These are phyloP conservation scores for Abrus precatorius DNA, from an alignment of 306 rosid genomes.

Conservation along the genomic window DNA sequence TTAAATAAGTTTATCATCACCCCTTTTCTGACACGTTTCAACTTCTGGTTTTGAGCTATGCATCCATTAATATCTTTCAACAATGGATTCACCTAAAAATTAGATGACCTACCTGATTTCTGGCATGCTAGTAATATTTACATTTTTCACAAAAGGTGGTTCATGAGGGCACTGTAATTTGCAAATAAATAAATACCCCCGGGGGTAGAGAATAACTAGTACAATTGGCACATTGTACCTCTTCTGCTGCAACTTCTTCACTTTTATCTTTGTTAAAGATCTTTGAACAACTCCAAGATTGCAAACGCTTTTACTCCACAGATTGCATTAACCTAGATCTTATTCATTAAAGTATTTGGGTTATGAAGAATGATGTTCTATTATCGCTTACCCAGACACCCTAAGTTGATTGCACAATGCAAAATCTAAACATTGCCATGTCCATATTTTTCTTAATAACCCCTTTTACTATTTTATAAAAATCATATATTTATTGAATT, in stretches of 20 bases:
- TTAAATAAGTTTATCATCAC: neutral
- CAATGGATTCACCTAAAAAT: conserved; percentile 17
- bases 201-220: conserved; percentile 19
- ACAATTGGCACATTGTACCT: conserved; percentile 31
- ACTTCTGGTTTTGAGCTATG: neutral
- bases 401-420: too few species aligned
- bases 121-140: neutral
- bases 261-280: conserved; percentile 7
- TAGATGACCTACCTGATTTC: neutral
- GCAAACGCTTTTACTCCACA: conserved; percentile 13
- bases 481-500: too few species aligned
- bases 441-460: too few species aligned
- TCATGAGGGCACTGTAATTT: conserved; percentile 39
- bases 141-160: conserved; percentile 17
- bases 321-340: neutral
- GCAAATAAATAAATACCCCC: conserved; percentile 13
- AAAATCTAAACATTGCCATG: too few species aligned
- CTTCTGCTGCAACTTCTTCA: neutral
- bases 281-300: conserved; percentile 8
- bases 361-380: too few species aligned
- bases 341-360: neutral
- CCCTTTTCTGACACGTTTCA: too few species aligned
- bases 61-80: neutral
- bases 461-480: too few species aligned
- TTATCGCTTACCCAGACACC: too few species aligned